Evolutionary conservation across 2,329 filamentous ascomycete genomes (phyloP).

Genomic region (Aureobasidium sp.): DNA sequence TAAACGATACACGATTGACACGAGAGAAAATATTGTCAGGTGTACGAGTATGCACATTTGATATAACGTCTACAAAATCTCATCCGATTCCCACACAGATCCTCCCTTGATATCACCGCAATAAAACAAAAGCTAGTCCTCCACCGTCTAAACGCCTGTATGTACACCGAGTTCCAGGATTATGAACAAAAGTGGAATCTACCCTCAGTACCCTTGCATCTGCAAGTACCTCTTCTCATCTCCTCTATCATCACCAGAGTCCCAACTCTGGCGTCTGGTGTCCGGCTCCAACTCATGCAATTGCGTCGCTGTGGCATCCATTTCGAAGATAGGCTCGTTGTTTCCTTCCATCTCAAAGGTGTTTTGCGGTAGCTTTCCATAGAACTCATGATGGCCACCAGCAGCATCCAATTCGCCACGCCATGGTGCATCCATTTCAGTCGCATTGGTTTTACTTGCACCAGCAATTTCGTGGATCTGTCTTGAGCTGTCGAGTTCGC

Average conservation of each 20-base stretch:
- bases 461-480: slow-evolving; percentile 27
- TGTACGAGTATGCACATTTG: neutral
- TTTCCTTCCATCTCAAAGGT: slow-evolving; percentile 18
- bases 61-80: neutral
- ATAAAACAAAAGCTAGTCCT: neutral
- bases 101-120: neutral
- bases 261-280: slow-evolving; percentile 10
- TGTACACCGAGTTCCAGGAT: neutral
- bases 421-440: slow-evolving; percentile 25
- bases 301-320: slow-evolving; percentile 19
- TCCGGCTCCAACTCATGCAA: slow-evolving; percentile 19
- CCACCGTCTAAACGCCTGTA: neutral
- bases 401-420: slow-evolving; percentile 23
- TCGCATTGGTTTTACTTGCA: slow-evolving; percentile 18
- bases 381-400: slow-evolving; percentile 14
- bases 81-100: neutral
- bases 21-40: neutral
- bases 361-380: slow-evolving; percentile 13
- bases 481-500: slow-evolving; percentile 23
- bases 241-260: slow-evolving; percentile 6
- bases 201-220: slow-evolving; percentile 2
- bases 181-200: neutral
- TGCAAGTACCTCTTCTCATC: slow-evolving; percentile 14
- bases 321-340: slow-evolving; percentile 20
- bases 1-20: neutral